Evolutionary conservation across 2,329 filamentous ascomycete genomes (phyloP), one percentile per base, ranked within the genome.

Genomic region (Alternaria sp.): DNA sequence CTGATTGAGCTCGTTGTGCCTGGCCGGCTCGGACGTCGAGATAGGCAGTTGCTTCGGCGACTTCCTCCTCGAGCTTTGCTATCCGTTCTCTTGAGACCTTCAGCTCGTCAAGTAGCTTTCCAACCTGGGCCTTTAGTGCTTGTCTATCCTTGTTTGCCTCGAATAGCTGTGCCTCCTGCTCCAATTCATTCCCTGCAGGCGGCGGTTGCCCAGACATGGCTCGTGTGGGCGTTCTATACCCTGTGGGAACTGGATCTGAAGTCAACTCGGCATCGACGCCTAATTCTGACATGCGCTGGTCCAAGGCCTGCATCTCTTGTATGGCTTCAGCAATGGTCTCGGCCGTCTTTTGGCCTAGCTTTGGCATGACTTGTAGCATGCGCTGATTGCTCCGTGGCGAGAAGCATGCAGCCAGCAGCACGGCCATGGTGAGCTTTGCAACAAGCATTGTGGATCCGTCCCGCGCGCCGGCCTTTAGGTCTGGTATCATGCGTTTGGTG

Each of bases 151-250:
- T 80, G 64, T 82, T 81, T 7, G 81, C 81, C 62, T 82, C 79
- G 59, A 85, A 79, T 6, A 85, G 69, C 60, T 82, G 80, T 56
- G 83, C 83, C 64, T 85, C 83, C 51, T 81, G 79, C 69, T 85
- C 82, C 36, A 85, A 71, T 56, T 82, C 78, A 30, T 81, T 68
- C 14, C 76, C 77, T 22, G 76, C 47, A 3, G 69, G 54, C 9
- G 71, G 63, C 4, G 63, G 64, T 4, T 69, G 62, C 3, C 74
- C 75, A 12, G 75, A 76, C 7, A 71, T 64, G 7, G 69, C 72
- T 44, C 75, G 66, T 26, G 71, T 75, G 8, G 75, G 75, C 12
- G 76, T 76, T 49, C 71, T 68, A 41, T 73, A 76, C 2, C 74
- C 75, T 7, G 75, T 70, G 12, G 72, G 63, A 54, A 67, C 69